Evolutionary conservation across 768 basidiomycete species (phyloP), one percentile per base, ranked within the genome.

Genomic region (Mycena latifolia): DNA sequence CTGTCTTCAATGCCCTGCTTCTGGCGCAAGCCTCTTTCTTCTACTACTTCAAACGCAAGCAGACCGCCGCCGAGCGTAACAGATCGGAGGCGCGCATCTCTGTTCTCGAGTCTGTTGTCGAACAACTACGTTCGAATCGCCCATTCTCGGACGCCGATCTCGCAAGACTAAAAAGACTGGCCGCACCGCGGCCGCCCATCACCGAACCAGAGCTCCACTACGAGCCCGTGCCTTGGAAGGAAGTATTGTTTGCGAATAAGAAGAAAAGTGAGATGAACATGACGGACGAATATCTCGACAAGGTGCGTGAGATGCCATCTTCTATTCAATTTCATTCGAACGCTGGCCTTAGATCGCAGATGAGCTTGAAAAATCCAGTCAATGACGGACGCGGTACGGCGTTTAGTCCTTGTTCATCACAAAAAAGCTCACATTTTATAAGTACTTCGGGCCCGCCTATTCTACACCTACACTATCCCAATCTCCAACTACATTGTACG

Each of bases 101-200:
- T 24, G 86, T 93, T 66, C 80, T 93, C 61, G 83, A 88, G 61
- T 86, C 87, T 55, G 82, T 92, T 58, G 80, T 81, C 9, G 77
- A 81, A 27, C 86, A 86, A 64, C 77, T 92, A 52, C 80, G 81
- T 37, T 81, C 85, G 2, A 81, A 82, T 55, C 81, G 80, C 58
- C 69, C 77, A 37, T 72, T 88, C 53, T 77, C 84, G 4, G 76
- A 78, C 69, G 84, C 79, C 35, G 90, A 92, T 69, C 76, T 91
- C 27, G 82, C 78, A 45, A 79, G 85, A 62, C 75, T 92, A 57
- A 84, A 82, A 71, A 84, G 80, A 56, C 82, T 93, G 25, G 88
- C 87, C 6, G 65, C 69, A 15, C 69, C 69, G 1, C 46, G 65
- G 12, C 61, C 69, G 8, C 56, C 53, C 9, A 25, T 66, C 17